Base-by-base conservation (phyloP, 2,329 filamentous ascomycete species). In the Pyrenophora seminiperda region DNA sequence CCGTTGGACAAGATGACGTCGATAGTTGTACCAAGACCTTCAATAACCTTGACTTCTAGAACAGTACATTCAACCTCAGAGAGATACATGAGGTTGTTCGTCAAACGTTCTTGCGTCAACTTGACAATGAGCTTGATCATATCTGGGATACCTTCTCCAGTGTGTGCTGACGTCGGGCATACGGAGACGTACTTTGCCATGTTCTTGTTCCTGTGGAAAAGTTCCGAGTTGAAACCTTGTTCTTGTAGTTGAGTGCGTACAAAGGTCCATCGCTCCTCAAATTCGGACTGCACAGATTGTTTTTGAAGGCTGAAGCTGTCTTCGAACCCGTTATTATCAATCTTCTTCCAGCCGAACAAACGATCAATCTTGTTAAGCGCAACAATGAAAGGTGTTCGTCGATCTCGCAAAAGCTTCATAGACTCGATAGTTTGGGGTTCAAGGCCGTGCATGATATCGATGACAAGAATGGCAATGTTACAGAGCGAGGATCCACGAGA, bases 311-410 rank as follows among this genome's bases (percentile, higher is more conserved):
- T 84, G 73, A 99, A 79, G 76, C 88, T 93, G 74, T 97, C 93
- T 68, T 91, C 86, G 83, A 99, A 97, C 52, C 94, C 94, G 72
- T 99, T 99, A 83, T 99, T 96, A 68, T 94, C 91, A 54, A 97
- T 91, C 79, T 93, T 91, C 81, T 96, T 96, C 94, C 95, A 99
- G 72, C 91, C 91, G 73, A 97, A 99, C 13, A 99, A 86, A 84
- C 94, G 91, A 84, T 99, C 94, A 63, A 99, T 97, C 82, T 99
- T 99, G 87, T 99, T 99, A 70, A 99, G 81, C 1, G 95, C 95
- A 32, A 99, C 95, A 63, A 99, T 96, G 79, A 99, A 99, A 4
- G 94, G 94, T 17, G 94, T 99, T 77, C 94, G 95, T 66, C 91
- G 85, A 67, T 97, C 93, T 69, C 93, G 85, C 43, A 99, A 85